Evolutionary conservation across 2,329 filamentous ascomycete genomes (phyloP).

Genomic region (Didymosphaeria variabile): DNA sequence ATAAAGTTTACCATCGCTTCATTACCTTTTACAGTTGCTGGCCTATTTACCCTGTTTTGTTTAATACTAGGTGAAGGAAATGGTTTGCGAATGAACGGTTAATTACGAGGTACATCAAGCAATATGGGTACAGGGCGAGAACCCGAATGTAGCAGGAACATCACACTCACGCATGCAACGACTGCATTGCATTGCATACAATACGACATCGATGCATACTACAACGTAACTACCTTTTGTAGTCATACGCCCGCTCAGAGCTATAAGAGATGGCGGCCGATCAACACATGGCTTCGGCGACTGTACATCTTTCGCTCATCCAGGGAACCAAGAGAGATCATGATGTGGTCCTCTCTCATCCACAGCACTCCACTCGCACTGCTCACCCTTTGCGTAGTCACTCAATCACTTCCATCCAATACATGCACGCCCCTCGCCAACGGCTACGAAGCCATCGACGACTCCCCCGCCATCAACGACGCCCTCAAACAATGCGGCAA

Average conservation of each 20-base stretch:
- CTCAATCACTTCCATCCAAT: conserved; percentile 13
- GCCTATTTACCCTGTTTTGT: background rate
- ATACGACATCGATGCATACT: conserved; percentile 1
- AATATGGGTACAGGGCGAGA: conserved; percentile 1
- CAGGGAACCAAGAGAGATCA: background rate
- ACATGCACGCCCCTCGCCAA: conserved; percentile 45
- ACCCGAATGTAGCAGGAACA: conserved; percentile 5
- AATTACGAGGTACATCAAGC: conserved; percentile 4
- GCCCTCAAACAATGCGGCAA: conserved; percentile 54
- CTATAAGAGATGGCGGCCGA: background rate
- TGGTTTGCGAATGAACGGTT: background rate
- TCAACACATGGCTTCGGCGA: background rate
- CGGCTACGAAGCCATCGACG: conserved; percentile 48
- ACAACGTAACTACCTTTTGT: background rate
- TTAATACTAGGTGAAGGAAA: background rate
- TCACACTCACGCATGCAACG: conserved; percentile 11
- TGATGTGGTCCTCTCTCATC: background rate
- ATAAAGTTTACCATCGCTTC: too few relatives aligned
- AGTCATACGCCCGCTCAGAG: background rate
- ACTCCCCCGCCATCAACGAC: conserved; percentile 54
- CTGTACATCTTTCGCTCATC: background rate
- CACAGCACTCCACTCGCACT: background rate
- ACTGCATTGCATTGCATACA: conserved; percentile 9
- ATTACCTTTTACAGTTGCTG: background rate
- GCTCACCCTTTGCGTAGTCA: background rate